phyloP scores from a whole-genome alignment of 352 stramenopile genomes.

The Thraustotheca clavata region DNA sequence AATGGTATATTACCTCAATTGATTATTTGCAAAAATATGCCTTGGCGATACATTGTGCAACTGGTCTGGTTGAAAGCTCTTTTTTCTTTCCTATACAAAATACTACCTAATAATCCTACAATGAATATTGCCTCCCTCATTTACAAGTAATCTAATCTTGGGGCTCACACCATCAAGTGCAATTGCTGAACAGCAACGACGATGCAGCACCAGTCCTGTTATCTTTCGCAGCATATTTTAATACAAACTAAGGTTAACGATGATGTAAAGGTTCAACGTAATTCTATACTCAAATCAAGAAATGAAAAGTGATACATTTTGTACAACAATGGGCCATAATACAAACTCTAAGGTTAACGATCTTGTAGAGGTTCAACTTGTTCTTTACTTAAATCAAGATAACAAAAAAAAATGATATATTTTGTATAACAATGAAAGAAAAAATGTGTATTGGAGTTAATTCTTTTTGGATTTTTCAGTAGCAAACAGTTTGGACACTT shows the following conservation, averaged over 20 bases:
- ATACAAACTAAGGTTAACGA: no score
- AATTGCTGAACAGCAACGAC: no score
- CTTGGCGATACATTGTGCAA: neutral
- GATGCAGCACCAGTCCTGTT: no score
- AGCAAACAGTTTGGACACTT: slow-evolving; percentile 19
- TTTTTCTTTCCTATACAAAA: neutral
- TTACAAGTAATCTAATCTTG: neutral
- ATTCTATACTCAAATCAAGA: no score
- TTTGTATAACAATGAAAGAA: slow-evolving; percentile 5
- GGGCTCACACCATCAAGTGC: neutral
- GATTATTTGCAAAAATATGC: slow-evolving; percentile 60
- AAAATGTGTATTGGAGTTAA: slow-evolving; percentile 37
- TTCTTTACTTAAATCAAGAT: no score
- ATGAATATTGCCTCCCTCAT: slow-evolving; percentile 8
- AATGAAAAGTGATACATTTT: no score
- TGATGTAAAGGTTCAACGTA: no score
- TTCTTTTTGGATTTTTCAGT: slow-evolving; percentile 78
- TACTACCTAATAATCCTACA: neutral
- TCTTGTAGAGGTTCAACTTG: no score
- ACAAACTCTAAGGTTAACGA: no score
- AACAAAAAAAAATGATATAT: no score
- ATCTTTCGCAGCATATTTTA: no score
- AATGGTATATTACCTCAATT: slow-evolving; percentile 27
- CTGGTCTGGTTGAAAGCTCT: neutral
- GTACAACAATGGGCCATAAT: no score